These are phyloP conservation scores for Litsea cubeba DNA, from an alignment of 164 flowering plant species.

Conservation along the genomic window DNA sequence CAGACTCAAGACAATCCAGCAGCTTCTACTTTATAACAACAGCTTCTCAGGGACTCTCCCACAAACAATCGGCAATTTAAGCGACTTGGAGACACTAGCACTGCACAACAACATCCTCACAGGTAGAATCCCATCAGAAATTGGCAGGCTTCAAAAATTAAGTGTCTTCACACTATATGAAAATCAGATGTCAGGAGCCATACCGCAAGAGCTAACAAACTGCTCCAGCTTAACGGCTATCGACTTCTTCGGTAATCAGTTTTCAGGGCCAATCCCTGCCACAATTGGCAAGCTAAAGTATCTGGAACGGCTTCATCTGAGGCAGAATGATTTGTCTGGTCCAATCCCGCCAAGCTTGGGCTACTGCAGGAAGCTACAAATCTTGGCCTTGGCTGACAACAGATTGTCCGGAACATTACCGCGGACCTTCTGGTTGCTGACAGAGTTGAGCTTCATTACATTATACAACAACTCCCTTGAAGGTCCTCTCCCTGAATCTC, in stretches of 20 bases:
- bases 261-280: conserved; percentile 63
- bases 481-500: conserved; percentile 76
- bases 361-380: conserved; percentile 63
- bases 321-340: conserved; percentile 79
- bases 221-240: conserved; percentile 59
- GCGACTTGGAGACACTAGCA: conserved; percentile 42
- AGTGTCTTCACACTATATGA: conserved; percentile 61
- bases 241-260: conserved; percentile 83
- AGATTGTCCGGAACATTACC: conserved; percentile 71
- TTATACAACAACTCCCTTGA: conserved; percentile 89
- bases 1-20: conserved; percentile 47
- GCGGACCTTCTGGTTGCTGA: conserved; percentile 58
- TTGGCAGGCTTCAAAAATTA: conserved; percentile 65
- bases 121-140: conserved; percentile 58
- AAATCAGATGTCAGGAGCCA: conserved; percentile 69
- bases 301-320: conserved; percentile 61
- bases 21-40: conserved; percentile 76
- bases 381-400: conserved; percentile 76
- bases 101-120: conserved; percentile 65
- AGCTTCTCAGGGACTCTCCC: conserved; percentile 70
- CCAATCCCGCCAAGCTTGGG: conserved; percentile 80
- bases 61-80: conserved; percentile 65
- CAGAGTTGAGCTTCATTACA: conserved; percentile 45
- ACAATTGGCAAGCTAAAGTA: conserved; percentile 73
- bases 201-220: conserved; percentile 76